Evolutionary conservation across 1,284 basidiomycete genomes (phyloP), one percentile per base, ranked within the genome.

Genomic region (Ganoderma leucocontextum): DNA sequence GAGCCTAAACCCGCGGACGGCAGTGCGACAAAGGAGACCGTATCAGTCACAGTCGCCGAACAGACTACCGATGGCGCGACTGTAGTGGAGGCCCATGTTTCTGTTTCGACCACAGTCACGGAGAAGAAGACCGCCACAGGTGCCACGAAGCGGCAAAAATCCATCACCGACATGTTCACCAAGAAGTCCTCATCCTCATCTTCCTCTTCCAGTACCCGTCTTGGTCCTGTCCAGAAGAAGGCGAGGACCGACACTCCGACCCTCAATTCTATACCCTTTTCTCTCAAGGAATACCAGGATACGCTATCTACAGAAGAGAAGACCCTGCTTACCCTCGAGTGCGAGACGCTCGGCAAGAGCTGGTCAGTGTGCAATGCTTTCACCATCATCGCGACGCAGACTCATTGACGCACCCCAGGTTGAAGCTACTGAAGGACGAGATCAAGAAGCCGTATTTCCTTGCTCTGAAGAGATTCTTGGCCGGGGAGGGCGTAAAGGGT

Each of bases 371-470:
- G n/a, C 60, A 47, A 59, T n/a, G 62, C 25, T 62, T 53, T 49
- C 53, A 19, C 60, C 35, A 44, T 61, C 55, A 12, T 47, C 22
- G 60, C 38, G 60, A 12, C 36, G 9, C 12, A 42, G 7, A 55
- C 57, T 60, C 19, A 60, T 19, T n/a, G 22, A 44, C 52, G 2
- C 8, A 63, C 52, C 62, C 33, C 72, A 93, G 91, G 91, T 79
- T 93, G 60, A 93, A 92, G 77, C 73, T 92, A 35, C 83, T 93
- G 65, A 88, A 89, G 72, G 87, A 91, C 70, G 92, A 94, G 75
- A 87, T 95, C 67, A 86, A 84, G 74, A 91, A 93, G 75, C 85
- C 89, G 0, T 95, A 94, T 77, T 95, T 95, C 75, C 80, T 93
- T 60, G 76, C 85, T 25, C 78, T 95, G 60, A 94, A 95, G 79